These are phyloP conservation scores for Babesia ovis DNA, from an alignment of 169 alveolate species.

Conservation along the genomic window DNA sequence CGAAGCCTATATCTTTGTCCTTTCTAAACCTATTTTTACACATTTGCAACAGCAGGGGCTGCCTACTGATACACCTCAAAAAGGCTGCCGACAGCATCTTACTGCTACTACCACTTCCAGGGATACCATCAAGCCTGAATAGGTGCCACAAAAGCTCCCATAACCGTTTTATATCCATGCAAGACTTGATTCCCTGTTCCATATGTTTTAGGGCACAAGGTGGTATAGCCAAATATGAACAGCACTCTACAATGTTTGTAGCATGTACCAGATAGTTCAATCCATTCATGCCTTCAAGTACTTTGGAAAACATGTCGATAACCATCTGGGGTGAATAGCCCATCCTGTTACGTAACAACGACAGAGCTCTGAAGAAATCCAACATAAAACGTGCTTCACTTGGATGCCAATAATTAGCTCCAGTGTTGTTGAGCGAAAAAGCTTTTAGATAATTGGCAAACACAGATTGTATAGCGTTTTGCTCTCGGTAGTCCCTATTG, in stretches of 20 bases:
- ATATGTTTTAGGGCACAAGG: constrained; percentile 22
- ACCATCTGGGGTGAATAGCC: constrained; percentile 60
- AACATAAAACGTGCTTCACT: constrained; percentile 62
- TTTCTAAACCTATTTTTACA: constrained; percentile 29
- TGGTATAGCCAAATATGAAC: constrained; percentile 48
- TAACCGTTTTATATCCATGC: constrained; percentile 22
- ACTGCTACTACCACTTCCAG: constrained; percentile 56
- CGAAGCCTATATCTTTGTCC: constrained; percentile 59
- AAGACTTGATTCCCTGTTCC: not conserved
- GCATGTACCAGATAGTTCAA: constrained; percentile 55
- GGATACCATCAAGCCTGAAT: constrained; percentile 68
- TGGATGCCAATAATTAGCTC: constrained; percentile 59
- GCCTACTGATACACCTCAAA: constrained; percentile 53
- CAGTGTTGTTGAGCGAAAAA: constrained; percentile 37
- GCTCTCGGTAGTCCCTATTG: constrained; percentile 56
- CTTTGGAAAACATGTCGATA: constrained; percentile 46
- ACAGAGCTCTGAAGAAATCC: constrained; percentile 55
- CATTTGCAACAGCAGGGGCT: constrained; percentile 40
- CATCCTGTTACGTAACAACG: constrained; percentile 46
- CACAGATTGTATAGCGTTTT: constrained; percentile 27
- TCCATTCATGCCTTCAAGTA: constrained; percentile 54
- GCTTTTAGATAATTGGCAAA: constrained; percentile 46
- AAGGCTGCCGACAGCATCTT: constrained; percentile 45
- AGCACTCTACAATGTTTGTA: constrained; percentile 52
- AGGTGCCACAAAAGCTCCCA: constrained; percentile 66